phyloP scores from a whole-genome alignment of 2,329 filamentous ascomycete genomes.

The Fusarium solani-melongenae region DNA sequence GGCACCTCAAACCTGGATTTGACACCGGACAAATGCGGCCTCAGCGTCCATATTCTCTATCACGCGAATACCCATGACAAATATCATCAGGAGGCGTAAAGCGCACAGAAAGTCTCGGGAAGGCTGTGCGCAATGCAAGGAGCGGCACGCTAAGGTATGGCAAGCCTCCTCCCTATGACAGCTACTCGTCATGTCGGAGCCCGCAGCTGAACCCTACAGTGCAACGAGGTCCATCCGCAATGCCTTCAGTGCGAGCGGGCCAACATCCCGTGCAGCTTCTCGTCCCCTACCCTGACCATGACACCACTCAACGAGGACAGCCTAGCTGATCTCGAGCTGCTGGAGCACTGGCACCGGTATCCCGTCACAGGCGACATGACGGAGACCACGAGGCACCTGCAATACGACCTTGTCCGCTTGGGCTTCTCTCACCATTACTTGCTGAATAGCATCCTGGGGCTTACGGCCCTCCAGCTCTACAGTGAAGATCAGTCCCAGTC shows the following conservation, averaged over 20 bases:
- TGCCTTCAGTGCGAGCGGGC: neutral
- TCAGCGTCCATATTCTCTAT: no score
- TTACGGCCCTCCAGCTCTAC: constrained; percentile 3
- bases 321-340: neutral
- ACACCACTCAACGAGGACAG: neutral
- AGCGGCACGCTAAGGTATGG: neutral
- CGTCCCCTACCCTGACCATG: neutral
- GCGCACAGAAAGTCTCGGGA: constrained; percentile 2
- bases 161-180: neutral
- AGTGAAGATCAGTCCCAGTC: neutral
- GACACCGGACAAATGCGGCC: no score
- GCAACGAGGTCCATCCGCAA: constrained; percentile 3
- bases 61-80: no score
- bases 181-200: neutral
- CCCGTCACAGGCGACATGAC: neutral
- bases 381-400: neutral
- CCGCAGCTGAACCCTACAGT: neutral
- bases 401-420: neutral
- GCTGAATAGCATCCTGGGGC: constrained; percentile 1
- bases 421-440: constrained; percentile 9
- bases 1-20: no score
- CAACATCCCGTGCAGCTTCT: neutral
- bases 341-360: constrained; percentile 1
- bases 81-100: neutral
- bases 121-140: constrained; percentile 2